Conservation (phyloP, 441 rosid species). For the Gossypium schwendimanii region DNA sequence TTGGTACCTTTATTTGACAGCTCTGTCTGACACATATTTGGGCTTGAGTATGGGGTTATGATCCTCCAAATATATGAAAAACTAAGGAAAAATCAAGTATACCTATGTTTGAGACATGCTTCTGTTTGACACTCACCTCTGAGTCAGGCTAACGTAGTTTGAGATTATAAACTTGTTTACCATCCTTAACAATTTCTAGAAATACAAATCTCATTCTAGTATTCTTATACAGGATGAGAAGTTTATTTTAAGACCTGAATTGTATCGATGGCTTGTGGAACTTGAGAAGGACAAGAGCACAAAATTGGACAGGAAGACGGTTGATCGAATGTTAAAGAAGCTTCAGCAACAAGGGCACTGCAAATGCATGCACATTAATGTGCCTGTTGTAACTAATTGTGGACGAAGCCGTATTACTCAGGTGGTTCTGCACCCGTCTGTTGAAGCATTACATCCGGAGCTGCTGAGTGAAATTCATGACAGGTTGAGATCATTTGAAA, state of each 20-base stretch:
- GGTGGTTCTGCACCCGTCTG: slow-evolving; percentile 79
- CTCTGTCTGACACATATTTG: neutral
- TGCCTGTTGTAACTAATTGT: slow-evolving; percentile 80
- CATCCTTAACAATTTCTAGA: neutral
- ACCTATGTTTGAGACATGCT: neutral
- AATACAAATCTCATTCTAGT: slow-evolving; percentile 1
- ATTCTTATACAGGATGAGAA: slow-evolving; percentile 65
- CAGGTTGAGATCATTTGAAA: slow-evolving; percentile 72
- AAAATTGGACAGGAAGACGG: slow-evolving; percentile 73
- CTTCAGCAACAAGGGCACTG: slow-evolving; percentile 87
- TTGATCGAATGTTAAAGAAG: slow-evolving; percentile 63
- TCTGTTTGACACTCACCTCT: neutral
- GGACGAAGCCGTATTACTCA: slow-evolving; percentile 53
- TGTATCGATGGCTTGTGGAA: slow-evolving; percentile 74
- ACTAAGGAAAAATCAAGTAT: neutral
- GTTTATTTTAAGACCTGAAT: slow-evolving; percentile 71
- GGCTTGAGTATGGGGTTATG: neutral
- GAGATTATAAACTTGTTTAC: slow-evolving; percentile 12
- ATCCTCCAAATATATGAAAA: neutral
- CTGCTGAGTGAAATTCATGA: slow-evolving; percentile 63
- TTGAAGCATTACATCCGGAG: slow-evolving; percentile 52
- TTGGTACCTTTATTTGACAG: neutral
- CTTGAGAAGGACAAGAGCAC: slow-evolving; percentile 75
- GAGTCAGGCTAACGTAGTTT: neutral
- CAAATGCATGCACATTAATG: slow-evolving; percentile 49